A percentile compares a stretch with the other conserved stretches of the same genome.
phyloP scores from a whole-genome alignment of 2,329 filamentous ascomycete genomes.

The Colletotrichum tropicicola region DNA sequence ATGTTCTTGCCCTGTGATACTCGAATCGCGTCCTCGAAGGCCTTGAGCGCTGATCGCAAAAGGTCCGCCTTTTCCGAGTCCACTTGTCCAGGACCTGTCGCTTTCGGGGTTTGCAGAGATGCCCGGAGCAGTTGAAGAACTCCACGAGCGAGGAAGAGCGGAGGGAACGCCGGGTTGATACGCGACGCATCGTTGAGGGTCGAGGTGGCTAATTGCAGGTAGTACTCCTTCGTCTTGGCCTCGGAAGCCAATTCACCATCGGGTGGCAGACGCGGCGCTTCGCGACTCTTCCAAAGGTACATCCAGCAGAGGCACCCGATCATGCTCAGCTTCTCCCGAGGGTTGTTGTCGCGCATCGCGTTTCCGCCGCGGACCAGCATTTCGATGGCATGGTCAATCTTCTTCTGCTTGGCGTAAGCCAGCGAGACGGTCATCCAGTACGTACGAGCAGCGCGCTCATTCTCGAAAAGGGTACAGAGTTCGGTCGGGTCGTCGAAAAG shows the following conservation, averaged over 20 bases:
- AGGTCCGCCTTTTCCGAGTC: slow-evolving; percentile 82
- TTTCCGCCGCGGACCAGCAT: slow-evolving; percentile 78
- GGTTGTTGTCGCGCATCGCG: slow-evolving; percentile 74
- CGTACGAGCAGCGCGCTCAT: slow-evolving; percentile 87
- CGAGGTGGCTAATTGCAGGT: slow-evolving; percentile 87
- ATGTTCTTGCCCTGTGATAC: slow-evolving; percentile 88
- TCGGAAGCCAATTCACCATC: slow-evolving; percentile 75
- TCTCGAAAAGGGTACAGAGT: slow-evolving; percentile 93
- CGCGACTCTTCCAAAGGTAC: slow-evolving; percentile 87
- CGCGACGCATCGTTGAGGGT: slow-evolving; percentile 95
- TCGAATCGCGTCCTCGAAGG: slow-evolving; percentile 92
- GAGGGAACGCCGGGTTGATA: slow-evolving; percentile 91
- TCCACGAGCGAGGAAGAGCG: slow-evolving; percentile 89
- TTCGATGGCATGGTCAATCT: slow-evolving; percentile 84
- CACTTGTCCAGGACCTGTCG: slow-evolving; percentile 68
- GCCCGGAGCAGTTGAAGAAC: slow-evolving; percentile 89
- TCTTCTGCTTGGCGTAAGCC: slow-evolving; percentile 95
- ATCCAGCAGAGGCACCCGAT: slow-evolving; percentile 90
- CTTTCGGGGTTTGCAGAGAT: slow-evolving; percentile 81
- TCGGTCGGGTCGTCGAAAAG: slow-evolving; percentile 94
- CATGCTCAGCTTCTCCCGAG: slow-evolving; percentile 86
- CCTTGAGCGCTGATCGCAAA: slow-evolving; percentile 85
- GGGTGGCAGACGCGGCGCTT: slow-evolving; percentile 71
- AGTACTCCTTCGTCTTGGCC: slow-evolving; percentile 91
- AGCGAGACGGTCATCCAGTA: slow-evolving; percentile 99